A percentile compares a stretch with the other conserved stretches of the same genome.
These are phyloP conservation scores for Blastocystis sp. DNA, from an alignment of 352 stramenopile species.

Conservation along the genomic window DNA sequence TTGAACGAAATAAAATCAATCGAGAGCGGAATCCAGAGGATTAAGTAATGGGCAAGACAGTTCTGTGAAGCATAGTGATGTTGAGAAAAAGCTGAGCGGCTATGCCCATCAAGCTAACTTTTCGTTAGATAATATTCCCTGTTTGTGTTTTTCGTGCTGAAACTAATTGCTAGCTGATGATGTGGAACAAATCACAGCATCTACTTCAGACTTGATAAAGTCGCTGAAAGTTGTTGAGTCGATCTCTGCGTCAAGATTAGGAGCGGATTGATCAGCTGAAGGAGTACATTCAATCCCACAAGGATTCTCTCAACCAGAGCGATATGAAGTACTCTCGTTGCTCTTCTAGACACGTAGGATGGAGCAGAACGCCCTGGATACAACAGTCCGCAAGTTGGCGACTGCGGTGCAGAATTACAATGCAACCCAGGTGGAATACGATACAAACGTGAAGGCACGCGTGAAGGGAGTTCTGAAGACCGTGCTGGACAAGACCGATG, in stretches of 20 bases:
- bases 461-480: conserved; percentile 60
- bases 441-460: conserved; percentile 59
- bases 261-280: conserved; percentile 34
- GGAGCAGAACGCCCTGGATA: conserved; percentile 55
- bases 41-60: background rate
- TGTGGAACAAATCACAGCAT: conserved; percentile 54
- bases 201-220: conserved; percentile 39
- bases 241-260: background rate
- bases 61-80: background rate
- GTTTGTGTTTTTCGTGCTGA: background rate
- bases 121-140: conserved; percentile 55
- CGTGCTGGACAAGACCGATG: conserved; percentile 29
- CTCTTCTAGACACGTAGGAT: background rate
- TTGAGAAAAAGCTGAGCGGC: conserved; percentile 39
- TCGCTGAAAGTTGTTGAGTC: background rate
- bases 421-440: conserved; percentile 52
- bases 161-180: background rate
- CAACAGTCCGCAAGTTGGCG: conserved; percentile 56
- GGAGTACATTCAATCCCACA: background rate
- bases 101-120: conserved; percentile 54
- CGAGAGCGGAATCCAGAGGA: background rate
- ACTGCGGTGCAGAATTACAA: conserved; percentile 13
- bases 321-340: background rate
- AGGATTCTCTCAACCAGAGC: background rate
- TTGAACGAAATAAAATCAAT: conserved; percentile 18